Percentiles rank a stretch among this genome's conserved stretches.
These are phyloP conservation scores for Tranzscheliella williamsii DNA, from an alignment of 1,284 basidiomycete species.

Conservation along the genomic window DNA sequence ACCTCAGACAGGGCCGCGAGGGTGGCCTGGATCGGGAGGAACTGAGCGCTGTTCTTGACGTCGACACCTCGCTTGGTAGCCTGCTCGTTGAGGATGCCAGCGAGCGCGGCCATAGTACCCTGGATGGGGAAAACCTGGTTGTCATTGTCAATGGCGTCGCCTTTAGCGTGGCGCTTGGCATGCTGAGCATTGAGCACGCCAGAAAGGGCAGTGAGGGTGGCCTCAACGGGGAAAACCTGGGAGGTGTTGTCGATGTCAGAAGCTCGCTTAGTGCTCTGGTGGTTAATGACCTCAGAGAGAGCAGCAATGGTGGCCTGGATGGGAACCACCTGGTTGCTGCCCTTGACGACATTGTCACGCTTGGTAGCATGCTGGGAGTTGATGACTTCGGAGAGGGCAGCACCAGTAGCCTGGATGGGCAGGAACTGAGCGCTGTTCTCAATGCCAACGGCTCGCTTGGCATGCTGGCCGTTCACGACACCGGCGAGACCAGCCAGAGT, in stretches of 20 bases:
- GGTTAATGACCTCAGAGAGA: constrained; percentile 15
- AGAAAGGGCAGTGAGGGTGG: constrained; percentile 18
- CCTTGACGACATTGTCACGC: constrained; percentile 14
- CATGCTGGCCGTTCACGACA: not conserved
- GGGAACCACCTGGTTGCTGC: constrained; percentile 16
- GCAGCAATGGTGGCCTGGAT: constrained; percentile 28
- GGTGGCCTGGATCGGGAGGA: constrained; percentile 4
- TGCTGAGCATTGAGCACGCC: constrained; percentile 14
- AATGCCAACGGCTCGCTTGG: not conserved
- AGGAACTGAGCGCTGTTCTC: constrained; percentile 12
- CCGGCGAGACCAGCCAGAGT: constrained; percentile 2
- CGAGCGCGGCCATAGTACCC: constrained; percentile 1
- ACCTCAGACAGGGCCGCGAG: constrained; percentile 5
- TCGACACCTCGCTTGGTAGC: not conserved
- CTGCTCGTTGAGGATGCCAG: constrained; percentile 21
- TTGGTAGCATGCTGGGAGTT: constrained; percentile 11
- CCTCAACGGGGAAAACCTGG: constrained; percentile 21
- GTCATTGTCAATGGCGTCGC: constrained; percentile 10
- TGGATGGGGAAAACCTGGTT: constrained; percentile 18
- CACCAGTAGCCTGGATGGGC: constrained; percentile 13
- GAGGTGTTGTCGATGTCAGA: constrained; percentile 8
- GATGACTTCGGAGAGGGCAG: constrained; percentile 11
- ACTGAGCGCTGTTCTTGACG: not conserved
- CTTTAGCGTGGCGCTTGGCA: constrained; percentile 3
- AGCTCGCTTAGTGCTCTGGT: constrained; percentile 11